Conservation (phyloP, 2,329 filamentous ascomycete genomes). For the Fusarium caatingaense region DNA sequence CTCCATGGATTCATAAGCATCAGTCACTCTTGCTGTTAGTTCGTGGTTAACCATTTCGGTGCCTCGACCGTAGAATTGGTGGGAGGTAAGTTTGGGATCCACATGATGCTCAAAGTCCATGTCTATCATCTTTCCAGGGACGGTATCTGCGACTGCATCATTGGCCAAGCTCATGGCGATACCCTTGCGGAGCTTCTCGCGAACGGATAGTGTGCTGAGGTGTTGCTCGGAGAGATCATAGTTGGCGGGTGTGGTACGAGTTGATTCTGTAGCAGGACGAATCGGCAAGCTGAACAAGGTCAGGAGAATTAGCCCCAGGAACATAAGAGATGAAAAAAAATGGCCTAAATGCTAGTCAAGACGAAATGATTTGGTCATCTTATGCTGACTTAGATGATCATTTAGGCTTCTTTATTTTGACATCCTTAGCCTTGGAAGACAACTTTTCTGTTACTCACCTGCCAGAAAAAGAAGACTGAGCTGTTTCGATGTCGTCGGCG, state of each 20-base stretch:
- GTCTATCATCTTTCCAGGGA: slow-evolving; percentile 14
- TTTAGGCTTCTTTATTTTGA: neutral
- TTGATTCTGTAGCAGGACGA: neutral
- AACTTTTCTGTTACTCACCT: neutral
- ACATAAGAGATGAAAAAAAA: neutral
- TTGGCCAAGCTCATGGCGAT: slow-evolving; percentile 34
- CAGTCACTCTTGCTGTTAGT: slow-evolving; percentile 3
- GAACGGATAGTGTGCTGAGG: slow-evolving; percentile 21
- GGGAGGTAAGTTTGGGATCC: neutral
- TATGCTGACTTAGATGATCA: neutral
- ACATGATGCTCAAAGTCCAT: slow-evolving; percentile 16
- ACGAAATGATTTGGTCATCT: neutral
- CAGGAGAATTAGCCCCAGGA: neutral
- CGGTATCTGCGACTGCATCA: neutral
- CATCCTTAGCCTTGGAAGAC: neutral
- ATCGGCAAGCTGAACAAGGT: neutral
- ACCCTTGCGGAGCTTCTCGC: slow-evolving; percentile 38
- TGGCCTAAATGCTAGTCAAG: neutral
- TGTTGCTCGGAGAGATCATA: slow-evolving; percentile 25
- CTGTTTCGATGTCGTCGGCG: neutral
- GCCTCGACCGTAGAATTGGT: neutral
- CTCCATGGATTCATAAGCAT: neutral
- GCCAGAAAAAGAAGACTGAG: neutral
- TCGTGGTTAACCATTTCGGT: slow-evolving; percentile 7
- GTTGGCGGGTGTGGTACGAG: neutral